Base-by-base conservation (phyloP, 257 asterid species). In the Petunia axillaris region DNA sequence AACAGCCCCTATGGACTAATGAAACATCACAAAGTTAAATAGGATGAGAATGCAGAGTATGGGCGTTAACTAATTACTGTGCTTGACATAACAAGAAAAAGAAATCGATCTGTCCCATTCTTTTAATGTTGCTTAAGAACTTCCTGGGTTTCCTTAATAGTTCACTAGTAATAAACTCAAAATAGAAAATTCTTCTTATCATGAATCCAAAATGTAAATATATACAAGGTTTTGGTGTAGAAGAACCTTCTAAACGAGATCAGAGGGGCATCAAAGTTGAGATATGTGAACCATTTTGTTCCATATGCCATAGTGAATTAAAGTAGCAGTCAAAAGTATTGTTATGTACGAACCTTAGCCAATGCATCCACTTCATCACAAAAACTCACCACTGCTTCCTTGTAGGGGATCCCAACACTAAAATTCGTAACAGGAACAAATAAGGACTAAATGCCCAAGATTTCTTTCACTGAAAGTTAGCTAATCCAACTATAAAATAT, bases 371-470 rank as follows among this genome's bases (percentile, higher is more conserved):
- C 92, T 87, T 88, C 93, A 70, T 88, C 90, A 65, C 93, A 89
- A 79, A 83, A 88, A 48, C 82, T 84, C 52, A 89, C 81, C 65
- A 84, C 87, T 53, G 96, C 90, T 87, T 89, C 96, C 87, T 91
- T 91, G 87, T 89, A 89, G 8, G 96, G 96, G 58, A 91, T 88
- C 57, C 96, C 93, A 8, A 91, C 90, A 84, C 96, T 91, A 78
- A 83, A 83, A 39, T 80, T 77, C 73, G 75, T 48, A 50, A 46
- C 75, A 55, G 53, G 81, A 81, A 65, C 52, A 76, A 15, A 50
- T 60, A 46, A 63, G 54, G 58, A 64, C 81, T 64, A 52, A 13
- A 46, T 35, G 6, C 7, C 15, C 38, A 40, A 40, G 48, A 38
- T 62, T 11, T 55, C 41, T 43, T 0, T 2, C 25, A 57, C 54